Evolutionary conservation across 2,329 filamentous ascomycete genomes (phyloP).

Genomic region (Aspergillus clavatus): DNA sequence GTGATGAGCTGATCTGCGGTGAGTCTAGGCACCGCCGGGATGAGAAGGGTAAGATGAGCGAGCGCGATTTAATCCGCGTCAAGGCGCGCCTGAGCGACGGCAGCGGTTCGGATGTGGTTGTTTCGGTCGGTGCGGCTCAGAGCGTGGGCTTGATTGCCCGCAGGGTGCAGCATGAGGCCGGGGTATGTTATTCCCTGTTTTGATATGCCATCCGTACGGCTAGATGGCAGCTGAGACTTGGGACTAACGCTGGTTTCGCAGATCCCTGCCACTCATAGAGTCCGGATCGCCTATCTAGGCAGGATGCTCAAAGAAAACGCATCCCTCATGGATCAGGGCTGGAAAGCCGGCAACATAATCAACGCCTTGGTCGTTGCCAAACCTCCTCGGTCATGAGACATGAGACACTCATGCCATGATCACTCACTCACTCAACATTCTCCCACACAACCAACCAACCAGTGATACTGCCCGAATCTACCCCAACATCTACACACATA

Average conservation of each 20-base stretch:
- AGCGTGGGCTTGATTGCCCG: slow-evolving; percentile 59
- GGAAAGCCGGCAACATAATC: slow-evolving; percentile 68
- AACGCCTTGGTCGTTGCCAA: slow-evolving; percentile 64
- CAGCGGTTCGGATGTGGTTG: slow-evolving; percentile 56
- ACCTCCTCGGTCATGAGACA: slow-evolving; percentile 12
- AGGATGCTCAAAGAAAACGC: slow-evolving; percentile 67
- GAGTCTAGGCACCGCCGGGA: slow-evolving; percentile 44
- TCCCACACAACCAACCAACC: neutral
- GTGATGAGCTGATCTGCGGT: slow-evolving; percentile 34
- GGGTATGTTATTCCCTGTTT: slow-evolving; percentile 47
- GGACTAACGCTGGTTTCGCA: slow-evolving; percentile 27
- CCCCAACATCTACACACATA: too few species aligned
- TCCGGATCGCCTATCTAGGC: slow-evolving; percentile 76
- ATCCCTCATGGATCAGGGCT: slow-evolving; percentile 65
- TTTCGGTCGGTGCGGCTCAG: slow-evolving; percentile 57
- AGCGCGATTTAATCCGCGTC: slow-evolving; percentile 54
- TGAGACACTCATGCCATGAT: too few species aligned
- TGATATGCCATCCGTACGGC: neutral
- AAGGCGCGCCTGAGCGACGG: slow-evolving; percentile 63
- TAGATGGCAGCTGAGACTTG: too few species aligned
- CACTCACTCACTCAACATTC: neutral
- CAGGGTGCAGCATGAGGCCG: slow-evolving; percentile 59
- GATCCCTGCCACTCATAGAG: slow-evolving; percentile 55
- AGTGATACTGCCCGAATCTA: neutral
- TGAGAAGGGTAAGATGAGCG: slow-evolving; percentile 58